These are phyloP conservation scores for Annulohypoxylon bovei DNA, from an alignment of 495 filamentous ascomycete species.

Conservation along the genomic window DNA sequence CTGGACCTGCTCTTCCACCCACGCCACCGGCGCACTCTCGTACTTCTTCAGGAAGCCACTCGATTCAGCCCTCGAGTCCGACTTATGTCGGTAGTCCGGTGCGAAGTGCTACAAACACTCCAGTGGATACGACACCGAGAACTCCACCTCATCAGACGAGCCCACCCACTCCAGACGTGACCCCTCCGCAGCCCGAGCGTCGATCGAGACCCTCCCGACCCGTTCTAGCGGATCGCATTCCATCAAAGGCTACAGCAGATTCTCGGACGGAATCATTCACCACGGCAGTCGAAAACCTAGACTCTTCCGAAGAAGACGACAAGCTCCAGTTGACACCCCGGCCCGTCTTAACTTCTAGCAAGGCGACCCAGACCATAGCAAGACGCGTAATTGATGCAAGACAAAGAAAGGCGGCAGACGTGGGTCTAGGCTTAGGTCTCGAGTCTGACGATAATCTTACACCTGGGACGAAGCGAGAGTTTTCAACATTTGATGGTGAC, in stretches of 20 bases:
- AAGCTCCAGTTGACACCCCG: conserved; percentile 57
- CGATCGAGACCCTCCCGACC: conserved; percentile 54
- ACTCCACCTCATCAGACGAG: conserved; percentile 72
- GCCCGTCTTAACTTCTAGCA: conserved; percentile 55
- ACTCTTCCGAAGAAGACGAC: conserved; percentile 68
- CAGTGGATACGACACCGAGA: conserved; percentile 49
- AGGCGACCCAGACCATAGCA: conserved; percentile 54
- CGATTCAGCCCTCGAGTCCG: conserved; percentile 48
- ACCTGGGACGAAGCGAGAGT: conserved; percentile 52
- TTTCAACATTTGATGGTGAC: conserved; percentile 60
- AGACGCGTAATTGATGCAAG: conserved; percentile 41
- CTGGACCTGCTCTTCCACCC: conserved; percentile 59
- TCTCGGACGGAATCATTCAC: conserved; percentile 77
- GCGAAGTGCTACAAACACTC: conserved; percentile 46
- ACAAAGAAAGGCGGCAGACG: conserved; percentile 47
- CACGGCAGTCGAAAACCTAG: conserved; percentile 72
- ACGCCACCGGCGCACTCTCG: conserved; percentile 65
- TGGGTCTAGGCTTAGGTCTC: conserved; percentile 63
- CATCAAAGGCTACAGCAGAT: conserved; percentile 58
- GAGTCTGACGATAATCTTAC: conserved; percentile 54
- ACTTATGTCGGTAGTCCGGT: conserved; percentile 47
- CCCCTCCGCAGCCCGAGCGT: conserved; percentile 65
- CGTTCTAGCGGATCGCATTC: conserved; percentile 51
- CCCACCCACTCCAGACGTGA: conserved; percentile 75
- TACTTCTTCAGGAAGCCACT: conserved; percentile 57